These are phyloP conservation scores for Phytophthora fragariaefolia DNA, from an alignment of 352 stramenopile species.

Conservation along the genomic window DNA sequence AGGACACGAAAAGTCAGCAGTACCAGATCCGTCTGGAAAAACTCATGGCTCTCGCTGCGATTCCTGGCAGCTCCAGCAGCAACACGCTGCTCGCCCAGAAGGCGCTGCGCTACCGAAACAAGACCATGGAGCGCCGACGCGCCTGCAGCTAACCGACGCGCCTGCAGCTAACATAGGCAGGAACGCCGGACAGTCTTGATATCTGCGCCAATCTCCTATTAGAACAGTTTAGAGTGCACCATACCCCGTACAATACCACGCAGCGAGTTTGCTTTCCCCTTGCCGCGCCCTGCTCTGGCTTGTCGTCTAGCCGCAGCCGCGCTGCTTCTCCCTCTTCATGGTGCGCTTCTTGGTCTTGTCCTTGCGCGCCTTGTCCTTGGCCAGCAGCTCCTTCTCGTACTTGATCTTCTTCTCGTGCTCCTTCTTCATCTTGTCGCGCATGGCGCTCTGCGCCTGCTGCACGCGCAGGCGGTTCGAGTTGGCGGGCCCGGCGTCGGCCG, in stretches of 20 bases:
- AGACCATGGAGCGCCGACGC: slow-evolving; percentile 22
- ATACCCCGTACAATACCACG: slow-evolving; percentile 20
- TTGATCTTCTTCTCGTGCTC: slow-evolving; percentile 77
- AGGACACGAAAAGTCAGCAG: slow-evolving; percentile 16
- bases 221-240: slow-evolving; percentile 19
- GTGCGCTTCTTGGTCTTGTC: slow-evolving; percentile 80
- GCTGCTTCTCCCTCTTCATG: slow-evolving; percentile 77
- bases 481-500: slow-evolving; percentile 35
- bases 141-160: slow-evolving; percentile 12
- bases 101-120: slow-evolving; percentile 36
- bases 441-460: slow-evolving; percentile 53
- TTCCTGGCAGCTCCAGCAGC: slow-evolving; percentile 22
- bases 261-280: not conserved
- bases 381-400: slow-evolving; percentile 73
- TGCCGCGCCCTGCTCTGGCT: not conserved
- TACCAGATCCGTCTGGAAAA: slow-evolving; percentile 26
- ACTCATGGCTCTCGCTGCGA: slow-evolving; percentile 23
- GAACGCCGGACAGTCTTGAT: not conserved
- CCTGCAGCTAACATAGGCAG: too few relatives aligned
- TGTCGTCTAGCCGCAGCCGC: slow-evolving; percentile 58
- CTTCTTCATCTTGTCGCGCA: slow-evolving; percentile 78
- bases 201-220: slow-evolving; percentile 4
- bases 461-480: slow-evolving; percentile 70
- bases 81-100: slow-evolving; percentile 38
- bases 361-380: slow-evolving; percentile 72